phyloP scores from a whole-genome alignment of 2,329 filamentous ascomycete species.

The Aspergillus pseudoviridinutans region DNA sequence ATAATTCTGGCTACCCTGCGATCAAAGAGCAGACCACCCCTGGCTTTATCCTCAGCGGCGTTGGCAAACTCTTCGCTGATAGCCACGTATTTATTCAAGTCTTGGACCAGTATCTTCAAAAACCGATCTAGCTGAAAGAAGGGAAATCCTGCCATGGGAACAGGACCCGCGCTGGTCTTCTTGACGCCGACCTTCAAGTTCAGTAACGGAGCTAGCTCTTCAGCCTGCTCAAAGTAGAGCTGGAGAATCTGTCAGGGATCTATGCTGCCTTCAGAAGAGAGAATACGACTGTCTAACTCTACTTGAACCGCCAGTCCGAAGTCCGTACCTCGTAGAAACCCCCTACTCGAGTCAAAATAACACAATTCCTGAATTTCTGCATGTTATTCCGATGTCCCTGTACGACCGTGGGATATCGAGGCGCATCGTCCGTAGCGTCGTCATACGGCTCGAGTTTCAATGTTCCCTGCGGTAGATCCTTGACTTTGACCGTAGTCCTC shows the following conservation, averaged over 20 bases:
- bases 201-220: constrained; percentile 78
- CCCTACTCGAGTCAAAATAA: constrained; percentile 85
- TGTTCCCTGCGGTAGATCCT: constrained; percentile 55
- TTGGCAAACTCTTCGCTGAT: constrained; percentile 91
- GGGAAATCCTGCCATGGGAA: constrained; percentile 94
- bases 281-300: background rate
- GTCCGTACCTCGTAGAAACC: constrained; percentile 77
- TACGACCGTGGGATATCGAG: constrained; percentile 79
- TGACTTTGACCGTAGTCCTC: constrained; percentile 36
- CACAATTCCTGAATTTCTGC: constrained; percentile 83
- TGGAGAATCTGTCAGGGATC: constrained; percentile 17
- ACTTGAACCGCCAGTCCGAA: background rate
- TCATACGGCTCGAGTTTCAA: constrained; percentile 44
- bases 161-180: constrained; percentile 70
- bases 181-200: constrained; percentile 82
- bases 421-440: constrained; percentile 44
- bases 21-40: constrained; percentile 78
- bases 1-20: constrained; percentile 81
- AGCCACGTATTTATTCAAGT: constrained; percentile 84
- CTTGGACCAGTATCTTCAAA: constrained; percentile 87
- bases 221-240: constrained; percentile 93
- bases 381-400: constrained; percentile 86
- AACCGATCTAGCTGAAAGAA: constrained; percentile 90
- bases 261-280: background rate
- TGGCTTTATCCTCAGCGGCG: constrained; percentile 63